Evolutionary conservation across 441 rosid genomes (phyloP).

Genomic region (Erodium trifolium): DNA sequence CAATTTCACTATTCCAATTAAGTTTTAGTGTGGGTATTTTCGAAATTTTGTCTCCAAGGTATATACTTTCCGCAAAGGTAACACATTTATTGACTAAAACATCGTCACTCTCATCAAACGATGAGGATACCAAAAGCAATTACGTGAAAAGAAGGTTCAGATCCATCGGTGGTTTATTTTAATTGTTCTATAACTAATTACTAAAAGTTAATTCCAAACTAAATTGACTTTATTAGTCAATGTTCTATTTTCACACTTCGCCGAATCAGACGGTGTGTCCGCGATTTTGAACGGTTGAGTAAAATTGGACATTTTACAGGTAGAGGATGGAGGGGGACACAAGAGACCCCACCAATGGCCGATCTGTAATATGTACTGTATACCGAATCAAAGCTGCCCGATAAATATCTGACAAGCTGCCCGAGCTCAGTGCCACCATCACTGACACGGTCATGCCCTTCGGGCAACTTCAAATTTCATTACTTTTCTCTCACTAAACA

Average conservation of each 20-base stretch:
- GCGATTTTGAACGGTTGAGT: no score
- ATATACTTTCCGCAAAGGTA: background rate
- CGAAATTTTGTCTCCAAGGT: background rate
- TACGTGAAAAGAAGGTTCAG: background rate
- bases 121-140: background rate
- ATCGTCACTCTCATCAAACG: no score
- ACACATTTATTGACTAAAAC: background rate
- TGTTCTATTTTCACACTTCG: background rate
- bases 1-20: no score
- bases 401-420: background rate
- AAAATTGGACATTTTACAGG: no score
- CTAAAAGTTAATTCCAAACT: background rate
- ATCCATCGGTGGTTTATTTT: background rate
- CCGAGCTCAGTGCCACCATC: background rate
- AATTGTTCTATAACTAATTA: background rate
- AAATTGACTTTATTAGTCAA: background rate
- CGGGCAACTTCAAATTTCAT: background rate
- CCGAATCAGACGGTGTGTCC: background rate
- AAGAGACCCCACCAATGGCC: no score
- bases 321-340: no score
- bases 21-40: no score
- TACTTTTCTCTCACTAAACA: background rate
- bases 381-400: background rate
- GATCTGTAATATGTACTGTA: no score
- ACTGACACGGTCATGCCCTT: background rate